Conservation (phyloP, 2,329 filamentous ascomycete genomes). For the Scleromitrula shiraiana region DNA sequence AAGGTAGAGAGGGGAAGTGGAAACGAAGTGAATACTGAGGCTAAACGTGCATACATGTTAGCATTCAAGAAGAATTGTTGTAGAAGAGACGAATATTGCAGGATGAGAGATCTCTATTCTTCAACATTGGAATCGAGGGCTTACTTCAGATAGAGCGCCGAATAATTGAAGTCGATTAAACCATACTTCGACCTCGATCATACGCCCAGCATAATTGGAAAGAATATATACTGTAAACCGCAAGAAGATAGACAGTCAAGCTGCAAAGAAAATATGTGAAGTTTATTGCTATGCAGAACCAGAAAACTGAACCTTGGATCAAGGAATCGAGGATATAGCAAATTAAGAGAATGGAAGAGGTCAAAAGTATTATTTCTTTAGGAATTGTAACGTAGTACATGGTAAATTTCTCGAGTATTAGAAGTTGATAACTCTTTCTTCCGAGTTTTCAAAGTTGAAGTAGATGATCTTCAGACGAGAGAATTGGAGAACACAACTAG, state of each 20-base stretch:
- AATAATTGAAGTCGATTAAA: background rate
- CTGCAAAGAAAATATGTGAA: background rate
- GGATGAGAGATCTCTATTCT: background rate
- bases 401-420: background rate
- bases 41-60: background rate
- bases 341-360: background rate
- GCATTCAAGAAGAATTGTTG: background rate
- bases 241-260: background rate
- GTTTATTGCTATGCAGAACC: background rate
- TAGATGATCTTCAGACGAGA: background rate
- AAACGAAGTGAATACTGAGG: background rate
- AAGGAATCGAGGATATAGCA: background rate
- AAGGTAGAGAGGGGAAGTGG: background rate
- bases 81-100: no score
- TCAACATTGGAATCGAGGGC: background rate
- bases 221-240: background rate
- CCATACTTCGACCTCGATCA: background rate
- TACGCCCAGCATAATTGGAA: background rate
- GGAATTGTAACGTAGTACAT: background rate
- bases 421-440: background rate
- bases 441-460: background rate
- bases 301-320: background rate
- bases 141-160: background rate
- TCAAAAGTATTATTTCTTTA: background rate
- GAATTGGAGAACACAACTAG: background rate